Evolutionary conservation across 2,329 filamentous ascomycete genomes (phyloP), one percentile per base, ranked within the genome.

Genomic region (Amauroascus niger): DNA sequence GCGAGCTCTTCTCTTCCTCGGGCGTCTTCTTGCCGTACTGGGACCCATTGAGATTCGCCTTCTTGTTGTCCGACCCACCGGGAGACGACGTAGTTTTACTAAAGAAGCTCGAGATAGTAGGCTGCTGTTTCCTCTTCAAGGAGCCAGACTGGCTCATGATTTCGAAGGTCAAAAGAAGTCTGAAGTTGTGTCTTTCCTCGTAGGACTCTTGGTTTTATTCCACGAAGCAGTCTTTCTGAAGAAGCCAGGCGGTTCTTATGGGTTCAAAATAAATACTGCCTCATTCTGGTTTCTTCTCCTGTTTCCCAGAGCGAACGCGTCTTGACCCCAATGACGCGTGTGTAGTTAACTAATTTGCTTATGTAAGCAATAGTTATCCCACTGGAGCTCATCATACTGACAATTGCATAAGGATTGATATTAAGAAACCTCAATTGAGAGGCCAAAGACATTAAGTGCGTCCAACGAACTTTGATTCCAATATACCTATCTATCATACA

Each of bases 81-180:
- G 64, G 59, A 1, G 70, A 52, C 1, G 65, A 60, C 1, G 70
- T 57, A 55, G 79, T 83, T 13, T 81, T 81, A 0, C 82, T 79
- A 67, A 95, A 95, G 71, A 95, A 95, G 65, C 83, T 90, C 2
- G 88, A 93, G 57, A 96, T 84, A 0, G 88, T 87, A 60, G 84
- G 80, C 65, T 96, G 88, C 62, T 84, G 69, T 55, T 71, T 71
- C 41, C 67, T 64, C 52, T 72, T 71, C 8, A 69, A 51, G 20
- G 59, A 64, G 32, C 47, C 28, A 39, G 53, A 45, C 33, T 57
- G 56, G 50, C 53, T 57, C 56, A 57, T 57, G n/a, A 32, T 57
- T 41, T 44, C 37, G 24, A 26, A 4, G 13, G 2, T 37, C 14
- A n/a, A n/a, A n/a, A n/a, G n/a, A n/a, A n/a, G n/a, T n/a, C n/a